These are phyloP conservation scores for Trichoderma sp. DNA, from an alignment of 2,329 filamentous ascomycete species.

Conservation along the genomic window DNA sequence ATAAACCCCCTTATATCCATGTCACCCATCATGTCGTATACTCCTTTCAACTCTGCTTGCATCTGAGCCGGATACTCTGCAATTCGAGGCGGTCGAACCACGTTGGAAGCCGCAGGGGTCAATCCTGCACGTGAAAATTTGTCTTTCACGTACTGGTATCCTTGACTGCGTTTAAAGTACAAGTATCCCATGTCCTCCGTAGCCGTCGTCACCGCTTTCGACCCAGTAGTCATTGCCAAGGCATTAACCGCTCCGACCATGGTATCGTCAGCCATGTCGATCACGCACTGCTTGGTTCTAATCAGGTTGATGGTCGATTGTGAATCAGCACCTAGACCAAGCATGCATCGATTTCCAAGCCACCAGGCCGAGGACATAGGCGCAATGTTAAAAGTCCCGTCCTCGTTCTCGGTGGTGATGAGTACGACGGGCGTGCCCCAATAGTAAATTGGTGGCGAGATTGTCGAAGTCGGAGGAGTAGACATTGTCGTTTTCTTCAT, in stretches of 20 bases:
- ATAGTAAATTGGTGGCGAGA: neutral
- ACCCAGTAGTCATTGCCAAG: neutral
- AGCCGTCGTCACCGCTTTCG: neutral
- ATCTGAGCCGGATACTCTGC: neutral
- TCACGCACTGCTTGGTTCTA: neutral
- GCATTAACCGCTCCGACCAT: neutral
- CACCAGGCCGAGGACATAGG: neutral
- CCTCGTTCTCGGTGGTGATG: neutral
- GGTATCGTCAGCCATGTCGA: neutral
- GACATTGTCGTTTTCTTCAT: neutral
- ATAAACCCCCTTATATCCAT: neutral
- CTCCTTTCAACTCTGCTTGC: neutral
- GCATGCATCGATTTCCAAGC: neutral
- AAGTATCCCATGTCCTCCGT: neutral
- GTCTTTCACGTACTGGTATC: neutral
- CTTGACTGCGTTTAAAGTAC: neutral
- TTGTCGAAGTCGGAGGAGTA: neutral
- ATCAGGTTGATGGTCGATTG: neutral
- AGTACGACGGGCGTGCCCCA: neutral
- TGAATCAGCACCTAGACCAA: neutral
- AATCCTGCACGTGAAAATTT: neutral
- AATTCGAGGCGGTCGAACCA: neutral
- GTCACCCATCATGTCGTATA: neutral
- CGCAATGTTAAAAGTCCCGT: neutral
- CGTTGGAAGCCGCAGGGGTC: neutral